A percentile compares a stretch with the other conserved stretches of the same genome.
Evolutionary conservation across 2,329 filamentous ascomycete genomes (phyloP).

Genomic region (Beauveria brongniartii): DNA sequence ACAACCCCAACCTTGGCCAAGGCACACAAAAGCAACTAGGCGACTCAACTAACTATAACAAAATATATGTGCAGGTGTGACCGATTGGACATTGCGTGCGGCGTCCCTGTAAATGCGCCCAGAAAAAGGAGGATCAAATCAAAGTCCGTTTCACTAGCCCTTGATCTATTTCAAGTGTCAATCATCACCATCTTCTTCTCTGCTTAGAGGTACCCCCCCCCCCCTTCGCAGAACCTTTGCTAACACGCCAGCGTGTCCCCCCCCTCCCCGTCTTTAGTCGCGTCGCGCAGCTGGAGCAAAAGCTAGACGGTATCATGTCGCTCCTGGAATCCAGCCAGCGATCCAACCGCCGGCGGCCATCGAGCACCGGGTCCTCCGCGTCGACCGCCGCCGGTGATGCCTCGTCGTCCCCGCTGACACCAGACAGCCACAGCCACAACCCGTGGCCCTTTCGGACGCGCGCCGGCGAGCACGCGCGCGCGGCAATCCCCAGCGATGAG

Average conservation of each 20-base stretch:
- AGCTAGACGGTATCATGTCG: constrained; percentile 23
- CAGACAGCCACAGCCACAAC: background rate
- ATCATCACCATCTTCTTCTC: too few species aligned
- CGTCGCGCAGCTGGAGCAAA: constrained; percentile 23
- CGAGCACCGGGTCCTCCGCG: constrained; percentile 8
- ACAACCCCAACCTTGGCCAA: background rate
- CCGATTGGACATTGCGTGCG: constrained; percentile 18
- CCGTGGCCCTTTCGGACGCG: background rate
- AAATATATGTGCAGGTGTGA: constrained; percentile 14
- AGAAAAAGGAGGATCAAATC: constrained; percentile 19
- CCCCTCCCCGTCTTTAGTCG: constrained; percentile 13
- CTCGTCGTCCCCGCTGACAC: constrained; percentile 15
- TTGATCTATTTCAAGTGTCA: too few species aligned
- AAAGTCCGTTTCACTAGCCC: constrained; percentile 14
- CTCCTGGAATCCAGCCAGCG: constrained; percentile 14
- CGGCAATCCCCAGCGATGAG: too few species aligned
- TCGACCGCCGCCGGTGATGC: background rate
- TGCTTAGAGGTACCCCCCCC: too few species aligned
- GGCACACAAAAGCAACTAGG: background rate
- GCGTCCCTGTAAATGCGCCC: constrained; percentile 17
- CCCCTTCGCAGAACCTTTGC: too few species aligned
- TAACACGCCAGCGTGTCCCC: too few species aligned
- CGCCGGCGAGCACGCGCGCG: background rate
- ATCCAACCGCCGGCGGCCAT: background rate
- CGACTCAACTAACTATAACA: background rate